Evolutionary conservation across 805 yeast genomes (phyloP), one percentile per base, ranked within the genome.

Genomic region (Myxozyma lipomycoides): DNA sequence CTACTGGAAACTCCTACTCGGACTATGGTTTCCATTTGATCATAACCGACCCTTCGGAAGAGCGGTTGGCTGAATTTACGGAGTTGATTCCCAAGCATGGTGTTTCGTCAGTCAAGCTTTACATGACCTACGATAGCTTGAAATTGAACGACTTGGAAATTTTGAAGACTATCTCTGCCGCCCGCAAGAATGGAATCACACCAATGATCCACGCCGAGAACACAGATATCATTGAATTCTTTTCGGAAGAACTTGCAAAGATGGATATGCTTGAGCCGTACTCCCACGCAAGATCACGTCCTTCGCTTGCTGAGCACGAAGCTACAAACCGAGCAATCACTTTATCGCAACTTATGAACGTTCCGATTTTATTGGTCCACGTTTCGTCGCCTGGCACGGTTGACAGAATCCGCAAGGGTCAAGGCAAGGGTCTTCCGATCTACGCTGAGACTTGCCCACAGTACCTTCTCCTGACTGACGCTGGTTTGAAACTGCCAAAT

Each of bases 361-460:
- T 71, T 12, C 78, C 78, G 12, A 70, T 75, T 17, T 55, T 76
- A 40, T 71, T 76, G 36, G 79, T 76, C 4, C 79, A 76, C 59
- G 76, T 76, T 65, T 75, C 79, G 3, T 66, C 77, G 1, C 72
- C 70, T 17, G 66, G 67, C 2, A 76, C 78, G 0, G 61, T 74
- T 32, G 60, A 62, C 5, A 72, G 71, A 52, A 76, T 76, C 40
- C 67, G 71, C 49, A 63, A 59, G 15, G 78, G 78, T 1, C 78
- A 75, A 62, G 69, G 68, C 40, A 60, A 64, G 24, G 62, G 70
- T 38, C 62, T 67, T 17, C 78, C 78, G 10, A 66, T 76, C 6
- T 72, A 64, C 57, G 77, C 78, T 4, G 79, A 76, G 59, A 75
- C 79, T 1, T 76, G 79, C 57, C 79, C 79, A 5, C 79, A 76